phyloP scores from a whole-genome alignment of 805 yeast species.

The Scheffersomyces stipitis region DNA sequence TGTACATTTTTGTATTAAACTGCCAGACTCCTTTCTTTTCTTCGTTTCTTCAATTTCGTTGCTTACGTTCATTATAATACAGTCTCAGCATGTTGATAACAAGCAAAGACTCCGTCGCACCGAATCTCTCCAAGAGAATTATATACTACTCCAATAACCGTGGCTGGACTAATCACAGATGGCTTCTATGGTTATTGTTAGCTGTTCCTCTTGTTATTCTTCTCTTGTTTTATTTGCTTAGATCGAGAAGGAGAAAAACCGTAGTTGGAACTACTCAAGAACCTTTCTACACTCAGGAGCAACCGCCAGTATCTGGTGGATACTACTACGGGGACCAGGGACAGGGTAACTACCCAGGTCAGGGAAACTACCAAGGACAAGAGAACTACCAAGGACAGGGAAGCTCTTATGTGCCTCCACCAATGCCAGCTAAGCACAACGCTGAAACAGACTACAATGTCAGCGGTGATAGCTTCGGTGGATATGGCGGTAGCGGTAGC shows the following conservation, averaged over 20 bases:
- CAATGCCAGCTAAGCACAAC: background rate
- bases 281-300: conserved; percentile 3
- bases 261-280: background rate
- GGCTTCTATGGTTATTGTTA: conserved; percentile 13
- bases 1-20: background rate
- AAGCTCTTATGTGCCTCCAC: conserved; percentile 3
- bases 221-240: conserved; percentile 5
- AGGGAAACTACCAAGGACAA: conserved; percentile 3
- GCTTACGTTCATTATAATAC: background rate
- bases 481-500: no score
- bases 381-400: conserved; percentile 5
- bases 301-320: conserved; percentile 9
- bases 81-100: conserved; percentile 4
- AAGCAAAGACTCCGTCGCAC: conserved; percentile 1
- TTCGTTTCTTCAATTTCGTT: background rate
- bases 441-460: conserved; percentile 1
- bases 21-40: background rate
- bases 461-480: no score
- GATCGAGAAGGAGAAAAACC: conserved; percentile 5
- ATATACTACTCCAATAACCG: conserved; percentile 5
- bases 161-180: conserved; percentile 10
- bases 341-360: conserved; percentile 2
- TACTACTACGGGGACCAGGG: conserved; percentile 3
- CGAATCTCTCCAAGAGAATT: conserved; percentile 10
- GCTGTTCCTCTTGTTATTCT: conserved; percentile 10